Evolutionary conservation across 345 rosid genomes (phyloP).

Genomic region (Erucastrum elatum): DNA sequence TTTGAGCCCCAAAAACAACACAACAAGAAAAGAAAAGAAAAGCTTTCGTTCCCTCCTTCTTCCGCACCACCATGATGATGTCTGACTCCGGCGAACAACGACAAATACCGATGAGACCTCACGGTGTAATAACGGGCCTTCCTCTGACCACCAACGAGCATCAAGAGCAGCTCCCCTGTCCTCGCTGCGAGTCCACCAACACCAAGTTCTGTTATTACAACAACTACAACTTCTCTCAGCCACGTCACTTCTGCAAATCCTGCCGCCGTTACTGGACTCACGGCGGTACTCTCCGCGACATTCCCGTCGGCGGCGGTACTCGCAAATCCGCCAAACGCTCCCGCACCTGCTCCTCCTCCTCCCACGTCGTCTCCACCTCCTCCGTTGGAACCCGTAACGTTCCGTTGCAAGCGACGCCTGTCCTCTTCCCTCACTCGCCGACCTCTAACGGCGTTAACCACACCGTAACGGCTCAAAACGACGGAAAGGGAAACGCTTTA

Average conservation of each 20-base stretch:
- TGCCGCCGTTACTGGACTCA: constrained; percentile 99
- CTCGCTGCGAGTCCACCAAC: constrained; percentile 85
- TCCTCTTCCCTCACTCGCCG: constrained; percentile 50
- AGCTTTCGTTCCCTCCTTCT: constrained; percentile 18
- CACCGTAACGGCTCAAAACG: not conserved
- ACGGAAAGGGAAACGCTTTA: constrained; percentile 33
- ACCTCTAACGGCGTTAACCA: constrained; percentile 27
- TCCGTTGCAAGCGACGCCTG: constrained; percentile 52
- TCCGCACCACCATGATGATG: constrained; percentile 23
- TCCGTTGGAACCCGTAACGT: constrained; percentile 18
- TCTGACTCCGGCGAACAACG: constrained; percentile 53
- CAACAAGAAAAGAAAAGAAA: not conserved
- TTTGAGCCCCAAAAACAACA: not conserved
- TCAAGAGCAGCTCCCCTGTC: constrained; percentile 88
- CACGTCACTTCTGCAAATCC: constrained; percentile 94
- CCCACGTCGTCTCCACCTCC: constrained; percentile 36
- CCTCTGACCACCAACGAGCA: constrained; percentile 48
- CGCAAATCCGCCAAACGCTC: constrained; percentile 84
- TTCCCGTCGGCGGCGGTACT: constrained; percentile 88
- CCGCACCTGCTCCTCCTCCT: constrained; percentile 44
- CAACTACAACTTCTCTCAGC: constrained; percentile 97
- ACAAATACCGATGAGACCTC: constrained; percentile 40
- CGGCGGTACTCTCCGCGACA: constrained; percentile 81
- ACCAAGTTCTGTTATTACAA: constrained; percentile 97
- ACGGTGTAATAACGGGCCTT: constrained; percentile 18